Evolutionary conservation across 257 asterid species (phyloP).

Genomic region (Gentiana macrophylla): DNA sequence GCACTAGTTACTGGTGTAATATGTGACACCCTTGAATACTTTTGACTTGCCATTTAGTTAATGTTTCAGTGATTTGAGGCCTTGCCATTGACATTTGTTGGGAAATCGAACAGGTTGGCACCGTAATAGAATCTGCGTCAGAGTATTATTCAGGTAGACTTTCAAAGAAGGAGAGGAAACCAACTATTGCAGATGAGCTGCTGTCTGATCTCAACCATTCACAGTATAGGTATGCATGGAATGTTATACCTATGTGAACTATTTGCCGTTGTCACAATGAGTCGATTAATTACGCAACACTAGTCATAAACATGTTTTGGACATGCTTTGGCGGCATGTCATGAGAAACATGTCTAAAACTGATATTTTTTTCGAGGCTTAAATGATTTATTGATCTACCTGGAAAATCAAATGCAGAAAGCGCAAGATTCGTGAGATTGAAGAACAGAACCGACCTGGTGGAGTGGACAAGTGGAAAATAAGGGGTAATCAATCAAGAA

Average conservation of each 20-base stretch:
- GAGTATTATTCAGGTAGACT: constrained; percentile 73
- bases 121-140: constrained; percentile 64
- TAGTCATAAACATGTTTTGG: background rate
- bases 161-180: constrained; percentile 83
- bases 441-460: constrained; percentile 55
- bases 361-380: background rate
- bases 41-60: background rate
- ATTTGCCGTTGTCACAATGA: too few species aligned
- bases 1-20: constrained; percentile 1
- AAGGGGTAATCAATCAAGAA: constrained; percentile 26
- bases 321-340: background rate
- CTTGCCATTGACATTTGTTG: constrained; percentile 3
- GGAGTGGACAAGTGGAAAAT: constrained; percentile 81
- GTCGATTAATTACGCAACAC: background rate
- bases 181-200: constrained; percentile 79
- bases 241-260: background rate
- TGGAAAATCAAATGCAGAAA: constrained; percentile 38
- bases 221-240: constrained; percentile 40
- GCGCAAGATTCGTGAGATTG: constrained; percentile 86
- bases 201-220: constrained; percentile 49
- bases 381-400: background rate
- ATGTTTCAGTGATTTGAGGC: too few species aligned
- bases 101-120: constrained; percentile 61
- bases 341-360: background rate
- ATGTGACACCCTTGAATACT: background rate